phyloP scores from a whole-genome alignment of 441 rosid genomes.

The Breynia disticha region DNA sequence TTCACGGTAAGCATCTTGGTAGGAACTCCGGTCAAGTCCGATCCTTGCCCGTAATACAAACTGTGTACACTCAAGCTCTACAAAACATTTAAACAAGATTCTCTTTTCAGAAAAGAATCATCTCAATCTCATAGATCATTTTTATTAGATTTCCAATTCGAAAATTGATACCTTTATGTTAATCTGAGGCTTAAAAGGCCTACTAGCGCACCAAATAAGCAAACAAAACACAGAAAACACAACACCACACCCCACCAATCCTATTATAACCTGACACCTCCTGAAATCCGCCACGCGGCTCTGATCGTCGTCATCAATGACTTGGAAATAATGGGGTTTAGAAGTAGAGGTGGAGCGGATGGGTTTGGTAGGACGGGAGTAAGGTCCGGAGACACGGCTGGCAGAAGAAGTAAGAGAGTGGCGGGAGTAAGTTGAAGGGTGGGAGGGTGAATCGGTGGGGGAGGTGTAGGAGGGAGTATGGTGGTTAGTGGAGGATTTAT shows the following conservation, averaged over 20 bases:
- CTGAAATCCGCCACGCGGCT: conserved; percentile 26
- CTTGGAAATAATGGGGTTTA: conserved; percentile 34
- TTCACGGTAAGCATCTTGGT: conserved; percentile 65
- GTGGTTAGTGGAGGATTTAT: conserved; percentile 47
- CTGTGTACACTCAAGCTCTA: conserved; percentile 55
- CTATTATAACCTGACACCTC: conserved; percentile 43
- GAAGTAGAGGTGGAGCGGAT: conserved; percentile 31
- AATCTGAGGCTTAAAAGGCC: conserved; percentile 62
- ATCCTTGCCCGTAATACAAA: conserved; percentile 66
- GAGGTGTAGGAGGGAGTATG: conserved; percentile 50
- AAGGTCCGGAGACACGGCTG: conserved; percentile 55
- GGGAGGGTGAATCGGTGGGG: conserved; percentile 66
- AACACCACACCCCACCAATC: conserved; percentile 28
- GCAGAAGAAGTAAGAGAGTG: conserved; percentile 61
- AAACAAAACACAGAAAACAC: conserved; percentile 61
- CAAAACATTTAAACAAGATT: neutral
- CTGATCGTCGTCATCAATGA: conserved; percentile 54
- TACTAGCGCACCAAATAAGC: conserved; percentile 74
- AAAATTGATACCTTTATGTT: conserved; percentile 37
- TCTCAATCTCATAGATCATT: too few species aligned
- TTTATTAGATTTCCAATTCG: too few species aligned
- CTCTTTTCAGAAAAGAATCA: too few species aligned
- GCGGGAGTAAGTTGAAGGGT: conserved; percentile 48
- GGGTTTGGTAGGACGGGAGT: conserved; percentile 35
- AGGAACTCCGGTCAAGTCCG: conserved; percentile 70